Base-by-base conservation (phyloP, 805 yeast species). In the Lipomyces starkeyi region DNA sequence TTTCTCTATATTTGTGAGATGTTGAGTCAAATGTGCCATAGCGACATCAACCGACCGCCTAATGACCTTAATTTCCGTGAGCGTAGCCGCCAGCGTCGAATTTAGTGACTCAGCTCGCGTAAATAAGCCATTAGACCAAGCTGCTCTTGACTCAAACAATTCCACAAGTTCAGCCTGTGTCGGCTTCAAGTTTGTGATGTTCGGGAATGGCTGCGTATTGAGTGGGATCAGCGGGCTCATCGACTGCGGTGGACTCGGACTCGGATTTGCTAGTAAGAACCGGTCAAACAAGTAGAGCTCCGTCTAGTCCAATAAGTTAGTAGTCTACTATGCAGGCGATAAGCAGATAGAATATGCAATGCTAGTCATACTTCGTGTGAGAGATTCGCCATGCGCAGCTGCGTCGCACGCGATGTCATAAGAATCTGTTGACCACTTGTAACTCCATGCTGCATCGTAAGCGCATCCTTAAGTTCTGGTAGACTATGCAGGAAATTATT, bases 11-110 rank as follows among this genome's bases (percentile, higher is more conserved):
- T 62, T 66, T 5, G 61, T 59, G 11, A 75, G 66, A 52, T 74
- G 76, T 52, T 70, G 70, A 29, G 64, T 57, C 67, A 76, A 63
- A 64, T 76, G 75, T 11, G 71, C 63, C 59, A 75, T 58, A 8
- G 77, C 77, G 17, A 75, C 74, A 13, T 68, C 70, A 1, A 71
- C 69, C 22, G 76, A 74, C n/a, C 64, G 67, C 43, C 68, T 64
- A 37, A 76, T 72, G 25, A 73, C 73, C 17, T 58, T 60, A 27
- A 71, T 68, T 58, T 72, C 69, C 20, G 71, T 29, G 27, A 58
- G 60, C 8, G 71, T 64, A 6, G 61, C 43, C 17, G n/a, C 55
- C 43, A 69, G 58, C 1, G 71, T 47, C 29, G 62, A 47, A 40
- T 58, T 66, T 13, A 69, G 61, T 11, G 72, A 63, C 43, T 68